Base-by-base conservation (phyloP, 2,329 filamentous ascomycete genomes). In the Apiospora hydei region DNA sequence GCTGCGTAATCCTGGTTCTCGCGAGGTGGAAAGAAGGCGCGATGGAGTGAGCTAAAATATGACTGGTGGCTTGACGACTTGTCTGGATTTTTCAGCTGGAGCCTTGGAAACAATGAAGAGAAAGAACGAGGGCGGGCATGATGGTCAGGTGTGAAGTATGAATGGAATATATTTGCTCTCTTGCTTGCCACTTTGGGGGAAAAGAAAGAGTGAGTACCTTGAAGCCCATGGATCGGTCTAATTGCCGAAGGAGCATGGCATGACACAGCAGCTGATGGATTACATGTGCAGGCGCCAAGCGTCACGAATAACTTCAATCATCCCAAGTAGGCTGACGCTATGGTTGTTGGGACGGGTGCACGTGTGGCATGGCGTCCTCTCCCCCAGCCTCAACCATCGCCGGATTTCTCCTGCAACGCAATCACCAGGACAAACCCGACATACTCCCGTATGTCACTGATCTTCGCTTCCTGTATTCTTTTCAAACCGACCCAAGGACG, bases 181-280 rank as follows among this genome's bases (percentile, higher is more conserved):
- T 49, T n/a, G 10, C 3, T 21, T 49, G 18, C 21, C 18, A 49
- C 7, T 6, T 10, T 7, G 21, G 46, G 8, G 46, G n/a, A 21
- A 10, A 49, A 10, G 46, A 10, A 49, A 10, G 21, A 49, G 46
- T 7, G 21, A 49, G 46, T 10, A 21, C 26, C 26, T 30, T 11
- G 18, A n/a, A 21, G 10, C 46, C 21, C 10, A 11, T n/a, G 21
- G 46, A n/a, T 49, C 46, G 46, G 4, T 49, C 46, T 7, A 10
- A 10, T n/a, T 49, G 46, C 46, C 21, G 7, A n/a, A 11, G 18
- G 46, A 49, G 46, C 18, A n/a, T 18, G 38, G 49, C 41, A 43
- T 43, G 26, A 24, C 46, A 44, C 67, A 16, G 44, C 67, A 51
- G 67, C 24, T 69, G 67, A 69, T 14, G 46, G 24, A 69, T 43